Percentiles rank a stretch among this genome's conserved stretches.
Conservation (phyloP, 768 basidiomycete species). For the Coprinopsis cinerea region DNA sequence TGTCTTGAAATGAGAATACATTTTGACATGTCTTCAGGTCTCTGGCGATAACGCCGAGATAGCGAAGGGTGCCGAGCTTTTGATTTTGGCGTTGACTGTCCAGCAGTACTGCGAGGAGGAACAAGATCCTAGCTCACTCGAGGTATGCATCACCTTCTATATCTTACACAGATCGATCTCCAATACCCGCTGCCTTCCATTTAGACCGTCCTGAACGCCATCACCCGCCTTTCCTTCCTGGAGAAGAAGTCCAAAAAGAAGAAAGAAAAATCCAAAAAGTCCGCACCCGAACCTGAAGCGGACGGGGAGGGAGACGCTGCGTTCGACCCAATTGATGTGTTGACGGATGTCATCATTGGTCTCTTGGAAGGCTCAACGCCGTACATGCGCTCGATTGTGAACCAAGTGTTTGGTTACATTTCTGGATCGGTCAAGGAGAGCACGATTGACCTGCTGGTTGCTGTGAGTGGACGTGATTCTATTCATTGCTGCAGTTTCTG, state of each 20-base stretch:
- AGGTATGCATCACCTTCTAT: conserved; percentile 37
- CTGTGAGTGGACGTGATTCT: conserved; percentile 43
- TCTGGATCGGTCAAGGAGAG: conserved; percentile 59
- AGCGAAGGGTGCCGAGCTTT: conserved; percentile 63
- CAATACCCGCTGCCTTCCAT: not conserved
- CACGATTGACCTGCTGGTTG: conserved; percentile 75
- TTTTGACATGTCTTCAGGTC: conserved; percentile 13
- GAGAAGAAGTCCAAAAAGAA: conserved; percentile 19
- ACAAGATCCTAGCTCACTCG: conserved; percentile 48
- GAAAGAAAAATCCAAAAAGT: conserved; percentile 25
- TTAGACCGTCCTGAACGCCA: conserved; percentile 58
- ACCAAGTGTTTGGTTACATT: conserved; percentile 71
- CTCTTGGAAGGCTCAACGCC: conserved; percentile 79
- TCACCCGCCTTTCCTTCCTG: conserved; percentile 43
- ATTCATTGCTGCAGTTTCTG: conserved; percentile 5
- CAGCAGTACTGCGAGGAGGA: conserved; percentile 65
- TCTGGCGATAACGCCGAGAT: conserved; percentile 36
- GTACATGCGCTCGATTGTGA: conserved; percentile 75
- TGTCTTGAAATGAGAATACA: not conserved
- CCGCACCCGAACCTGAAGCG: conserved; percentile 27
- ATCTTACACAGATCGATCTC: not conserved
- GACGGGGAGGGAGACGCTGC: conserved; percentile 14
- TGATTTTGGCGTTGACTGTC: conserved; percentile 65
- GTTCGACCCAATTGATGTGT: conserved; percentile 65
- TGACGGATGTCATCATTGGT: conserved; percentile 88